Conservation (phyloP, 192 early-diverging fungal species). For the Oehlia diaphana region DNA sequence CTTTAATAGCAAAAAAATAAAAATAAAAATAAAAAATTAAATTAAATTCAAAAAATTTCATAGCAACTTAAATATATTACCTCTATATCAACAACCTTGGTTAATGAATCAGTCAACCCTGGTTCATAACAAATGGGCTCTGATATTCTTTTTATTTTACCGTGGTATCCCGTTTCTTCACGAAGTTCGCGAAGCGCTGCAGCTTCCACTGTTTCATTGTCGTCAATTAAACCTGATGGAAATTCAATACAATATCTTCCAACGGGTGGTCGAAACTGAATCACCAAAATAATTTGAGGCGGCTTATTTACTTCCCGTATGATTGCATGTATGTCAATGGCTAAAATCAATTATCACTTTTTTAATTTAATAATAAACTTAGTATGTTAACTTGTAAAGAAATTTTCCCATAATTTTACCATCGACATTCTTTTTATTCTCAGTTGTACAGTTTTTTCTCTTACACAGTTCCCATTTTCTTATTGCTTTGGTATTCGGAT, state of each 20-base stretch:
- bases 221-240: constrained; percentile 51
- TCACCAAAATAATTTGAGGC: constrained; percentile 40
- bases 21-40: neutral
- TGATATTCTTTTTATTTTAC: constrained; percentile 23
- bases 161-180: constrained; percentile 50
- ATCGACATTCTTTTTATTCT: constrained; percentile 27
- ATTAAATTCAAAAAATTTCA: neutral
- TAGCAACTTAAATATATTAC: constrained; percentile 20
- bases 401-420: constrained; percentile 17
- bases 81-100: constrained; percentile 41
- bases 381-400: neutral
- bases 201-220: constrained; percentile 33
- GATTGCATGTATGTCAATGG: constrained; percentile 47
- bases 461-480: constrained; percentile 40
- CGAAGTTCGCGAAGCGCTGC: constrained; percentile 47
- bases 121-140: constrained; percentile 51
- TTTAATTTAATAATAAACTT: neutral
- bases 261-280: constrained; percentile 52
- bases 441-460: constrained; percentile 14
- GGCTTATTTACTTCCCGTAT: constrained; percentile 27
- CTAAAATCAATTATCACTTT: constrained; percentile 24
- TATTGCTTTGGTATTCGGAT: constrained; percentile 33
- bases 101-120: constrained; percentile 48
- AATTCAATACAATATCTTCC: constrained; percentile 45
- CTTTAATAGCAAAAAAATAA: constrained; percentile 19